Evolutionary conservation across 768 basidiomycete species (phyloP).

Genomic region (Kwoniella mangroviensis): DNA sequence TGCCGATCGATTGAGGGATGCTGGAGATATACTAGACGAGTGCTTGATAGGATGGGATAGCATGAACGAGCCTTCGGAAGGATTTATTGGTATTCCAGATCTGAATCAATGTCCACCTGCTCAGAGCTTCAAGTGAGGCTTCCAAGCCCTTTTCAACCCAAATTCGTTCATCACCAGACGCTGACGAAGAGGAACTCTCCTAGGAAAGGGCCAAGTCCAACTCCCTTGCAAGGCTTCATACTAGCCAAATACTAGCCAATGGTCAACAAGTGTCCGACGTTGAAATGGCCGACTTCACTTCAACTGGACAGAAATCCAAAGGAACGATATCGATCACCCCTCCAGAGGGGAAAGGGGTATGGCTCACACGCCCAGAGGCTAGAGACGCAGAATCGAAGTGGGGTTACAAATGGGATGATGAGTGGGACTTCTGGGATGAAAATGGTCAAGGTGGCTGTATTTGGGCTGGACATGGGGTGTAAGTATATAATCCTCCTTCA

Average conservation of each 20-base stretch:
- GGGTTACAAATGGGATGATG: constrained; percentile 77
- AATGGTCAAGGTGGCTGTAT: constrained; percentile 70
- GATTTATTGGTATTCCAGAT: constrained; percentile 73
- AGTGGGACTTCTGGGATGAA: constrained; percentile 56
- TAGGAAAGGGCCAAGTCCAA: constrained; percentile 86
- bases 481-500: constrained; percentile 7
- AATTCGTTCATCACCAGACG: not conserved
- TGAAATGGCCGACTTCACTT: constrained; percentile 78
- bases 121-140: constrained; percentile 62
- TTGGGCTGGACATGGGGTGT: constrained; percentile 55
- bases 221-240: constrained; percentile 78
- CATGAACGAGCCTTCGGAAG: constrained; percentile 92
- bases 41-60: constrained; percentile 97
- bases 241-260: constrained; percentile 91
- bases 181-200: constrained; percentile 43
- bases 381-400: constrained; percentile 63
- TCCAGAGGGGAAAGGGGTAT: constrained; percentile 70
- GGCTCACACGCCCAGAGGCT: constrained; percentile 67
- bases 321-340: constrained; percentile 85
- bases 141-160: not conserved
- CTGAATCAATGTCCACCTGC: constrained; percentile 68
- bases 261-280: constrained; percentile 74
- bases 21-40: constrained; percentile 75
- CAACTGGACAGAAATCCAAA: constrained; percentile 73
- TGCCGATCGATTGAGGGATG: constrained; percentile 74